Evolutionary conservation across 768 basidiomycete species (phyloP).

Genomic region (Pleurotus tuber-regium): DNA sequence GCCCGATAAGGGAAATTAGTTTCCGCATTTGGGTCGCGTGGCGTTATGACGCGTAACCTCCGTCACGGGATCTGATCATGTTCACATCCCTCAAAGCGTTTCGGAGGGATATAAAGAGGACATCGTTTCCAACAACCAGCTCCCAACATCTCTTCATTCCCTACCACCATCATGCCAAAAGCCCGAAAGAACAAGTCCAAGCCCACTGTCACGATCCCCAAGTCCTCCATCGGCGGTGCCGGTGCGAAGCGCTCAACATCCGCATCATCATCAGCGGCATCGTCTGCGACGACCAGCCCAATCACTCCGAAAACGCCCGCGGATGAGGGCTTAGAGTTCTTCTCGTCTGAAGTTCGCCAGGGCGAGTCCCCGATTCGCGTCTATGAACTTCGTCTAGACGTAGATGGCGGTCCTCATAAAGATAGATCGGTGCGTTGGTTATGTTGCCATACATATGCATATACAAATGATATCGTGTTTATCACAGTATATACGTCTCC

Average conservation of each 20-base stretch:
- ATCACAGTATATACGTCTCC: slow-evolving; percentile 89
- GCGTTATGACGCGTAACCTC: background rate
- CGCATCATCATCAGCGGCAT: slow-evolving; percentile 21
- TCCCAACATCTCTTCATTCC: background rate
- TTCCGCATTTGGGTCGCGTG: background rate
- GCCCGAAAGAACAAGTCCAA: slow-evolving; percentile 15
- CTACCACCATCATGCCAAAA: slow-evolving; percentile 19
- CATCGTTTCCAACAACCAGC: slow-evolving; percentile 7
- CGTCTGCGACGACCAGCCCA: slow-evolving; percentile 25
- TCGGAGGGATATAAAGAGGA: slow-evolving; percentile 4
- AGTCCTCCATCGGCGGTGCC: slow-evolving; percentile 6
- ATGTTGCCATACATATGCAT: slow-evolving; percentile 5
- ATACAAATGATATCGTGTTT: slow-evolving; percentile 11
- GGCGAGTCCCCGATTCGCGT: slow-evolving; percentile 73
- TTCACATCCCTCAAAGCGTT: background rate
- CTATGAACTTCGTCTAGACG: slow-evolving; percentile 82
- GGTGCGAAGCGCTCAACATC: slow-evolving; percentile 17
- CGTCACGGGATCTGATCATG: slow-evolving; percentile 5
- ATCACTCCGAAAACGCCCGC: slow-evolving; percentile 85
- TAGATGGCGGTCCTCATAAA: slow-evolving; percentile 88
- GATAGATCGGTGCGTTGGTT: slow-evolving; percentile 67
- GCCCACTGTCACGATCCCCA: slow-evolving; percentile 17
- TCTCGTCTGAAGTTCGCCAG: slow-evolving; percentile 50
- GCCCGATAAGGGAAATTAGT: slow-evolving; percentile 1
- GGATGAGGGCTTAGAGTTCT: slow-evolving; percentile 90